Base-by-base conservation (phyloP, 148 eudicot species). In the Persicaria maculosa region DNA sequence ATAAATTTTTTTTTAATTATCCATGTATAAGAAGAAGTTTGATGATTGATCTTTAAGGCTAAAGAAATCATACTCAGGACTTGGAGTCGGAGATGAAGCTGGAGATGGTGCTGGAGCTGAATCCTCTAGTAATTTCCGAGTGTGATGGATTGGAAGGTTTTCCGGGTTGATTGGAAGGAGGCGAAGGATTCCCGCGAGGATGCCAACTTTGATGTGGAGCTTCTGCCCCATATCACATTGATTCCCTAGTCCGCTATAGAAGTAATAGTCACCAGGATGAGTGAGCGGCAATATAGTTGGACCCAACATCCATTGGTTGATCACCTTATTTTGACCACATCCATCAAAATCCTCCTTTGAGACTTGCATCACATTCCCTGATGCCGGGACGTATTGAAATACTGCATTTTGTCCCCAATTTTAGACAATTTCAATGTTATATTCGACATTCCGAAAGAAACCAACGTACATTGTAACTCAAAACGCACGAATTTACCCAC, bases 221-320 rank as follows among this genome's bases (percentile, higher is more conserved):
- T 86, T 88, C 74, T 69, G 83, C 19, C 91, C 91, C 8, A 74
- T 46, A 50, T 84, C 86, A 59, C 91, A 88, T 40, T 88, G 91
- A 44, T 68, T 76, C 9, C 91, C 91, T 7, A 88, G 64, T 62
- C 75, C 75, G 40, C 89, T 86, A 68, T 82, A 86, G 73, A 79
- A 88, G 79, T 81, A 88, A 73, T 88, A 81, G 62, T 86, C 88
- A 0, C 91, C 91, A 8, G 81, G 83, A 69, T 20, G 0, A 15
- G 77, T 79, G 61, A 86, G 82, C 31, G 78, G 55, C 22, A 88
- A 0, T 2, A 79, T 70, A 53, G 84, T 74, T 5, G 91, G 91
- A 50, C 89, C 91, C 22, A 17, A 44, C 55, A 53, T 53, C 47
- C 40, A 86, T 40, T 62, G 72, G 25, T 73, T 11, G 12, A 84